phyloP scores from a whole-genome alignment of 1,284 basidiomycete species.

The Mycosarcoma maydis region DNA sequence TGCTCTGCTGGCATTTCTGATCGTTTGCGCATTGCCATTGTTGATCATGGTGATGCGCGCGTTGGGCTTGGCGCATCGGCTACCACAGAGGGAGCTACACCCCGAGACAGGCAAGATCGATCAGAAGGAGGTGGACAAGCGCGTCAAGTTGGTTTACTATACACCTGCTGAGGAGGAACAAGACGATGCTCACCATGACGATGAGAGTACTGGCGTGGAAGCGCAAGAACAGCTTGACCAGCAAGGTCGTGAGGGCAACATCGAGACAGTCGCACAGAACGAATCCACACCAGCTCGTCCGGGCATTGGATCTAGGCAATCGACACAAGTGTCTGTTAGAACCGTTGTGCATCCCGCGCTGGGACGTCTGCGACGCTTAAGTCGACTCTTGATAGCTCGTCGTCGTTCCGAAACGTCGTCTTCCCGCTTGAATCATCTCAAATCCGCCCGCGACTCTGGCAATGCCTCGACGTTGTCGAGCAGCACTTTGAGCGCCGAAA shows the following conservation, averaged over 20 bases:
- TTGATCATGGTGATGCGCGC: constrained; percentile 50
- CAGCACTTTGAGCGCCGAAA: background rate
- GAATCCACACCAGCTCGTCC: constrained; percentile 5
- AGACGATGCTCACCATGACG: background rate
- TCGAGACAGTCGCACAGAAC: background rate
- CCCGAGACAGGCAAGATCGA: constrained; percentile 54
- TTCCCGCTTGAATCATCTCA: background rate
- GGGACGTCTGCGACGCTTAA: constrained; percentile 15
- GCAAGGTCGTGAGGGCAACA: too few relatives aligned
- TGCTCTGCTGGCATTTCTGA: constrained; percentile 43
- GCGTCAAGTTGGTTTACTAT: constrained; percentile 53
- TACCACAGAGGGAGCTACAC: constrained; percentile 40
- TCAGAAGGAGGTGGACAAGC: constrained; percentile 49
- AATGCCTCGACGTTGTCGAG: too few relatives aligned
- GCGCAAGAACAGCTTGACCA: too few relatives aligned
- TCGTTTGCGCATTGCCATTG: constrained; percentile 56
- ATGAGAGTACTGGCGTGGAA: background rate
- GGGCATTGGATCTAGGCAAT: constrained; percentile 15
- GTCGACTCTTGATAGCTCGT: constrained; percentile 18
- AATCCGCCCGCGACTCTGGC: too few relatives aligned
- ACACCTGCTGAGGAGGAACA: constrained; percentile 43
- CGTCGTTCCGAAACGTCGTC: constrained; percentile 7
- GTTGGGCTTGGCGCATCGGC: constrained; percentile 39
- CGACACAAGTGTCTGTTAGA: constrained; percentile 14
- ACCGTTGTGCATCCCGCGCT: constrained; percentile 5